A percentile compares a stretch with the other conserved stretches of the same genome.
phyloP scores from a whole-genome alignment of 2,329 filamentous ascomycete species.

The Fusarium stilboides region DNA sequence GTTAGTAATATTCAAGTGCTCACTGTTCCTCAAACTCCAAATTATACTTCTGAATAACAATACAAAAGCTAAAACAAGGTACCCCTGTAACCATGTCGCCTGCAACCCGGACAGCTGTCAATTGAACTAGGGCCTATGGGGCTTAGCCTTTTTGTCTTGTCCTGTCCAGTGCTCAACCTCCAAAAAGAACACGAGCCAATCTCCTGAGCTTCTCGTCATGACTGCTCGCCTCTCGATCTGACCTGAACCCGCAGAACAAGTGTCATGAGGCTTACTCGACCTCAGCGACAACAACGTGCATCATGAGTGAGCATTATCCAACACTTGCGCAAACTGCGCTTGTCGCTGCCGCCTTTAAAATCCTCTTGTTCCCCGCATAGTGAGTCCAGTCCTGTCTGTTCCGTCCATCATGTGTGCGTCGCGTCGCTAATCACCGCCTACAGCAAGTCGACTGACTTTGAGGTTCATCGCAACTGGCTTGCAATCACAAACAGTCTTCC shows the following conservation, averaged over 20 bases:
- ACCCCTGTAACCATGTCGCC: constrained; percentile 4
- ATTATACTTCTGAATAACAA: background rate
- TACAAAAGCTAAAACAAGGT: background rate
- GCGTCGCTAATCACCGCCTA: constrained; percentile 10
- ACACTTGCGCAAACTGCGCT: constrained; percentile 91
- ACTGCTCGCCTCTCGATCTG: constrained; percentile 24
- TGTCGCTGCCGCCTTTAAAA: constrained; percentile 88
- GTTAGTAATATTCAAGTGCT: background rate
- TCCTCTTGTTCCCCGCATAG: constrained; percentile 95
- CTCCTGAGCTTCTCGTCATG: constrained; percentile 39
- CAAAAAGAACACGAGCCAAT: constrained; percentile 44
- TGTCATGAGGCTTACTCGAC: constrained; percentile 46
- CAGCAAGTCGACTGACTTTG: constrained; percentile 99
- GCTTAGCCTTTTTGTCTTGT: constrained; percentile 19
- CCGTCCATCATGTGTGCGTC: constrained; percentile 8
- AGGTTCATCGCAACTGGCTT: constrained; percentile 99
- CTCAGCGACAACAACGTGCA: constrained; percentile 39
- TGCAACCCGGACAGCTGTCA: constrained; percentile 8
- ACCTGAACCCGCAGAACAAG: constrained; percentile 22
- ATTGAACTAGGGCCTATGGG: constrained; percentile 23
- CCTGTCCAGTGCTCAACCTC: constrained; percentile 3
- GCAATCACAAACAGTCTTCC: constrained; percentile 94
- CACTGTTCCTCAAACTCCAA: background rate
- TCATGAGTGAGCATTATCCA: constrained; percentile 86
- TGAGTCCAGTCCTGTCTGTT: constrained; percentile 63